Percentiles rank a stretch among this genome's conserved stretches.
Evolutionary conservation across 306 rosid genomes (phyloP).

Genomic region (Glycyrrhiza uralensis): DNA sequence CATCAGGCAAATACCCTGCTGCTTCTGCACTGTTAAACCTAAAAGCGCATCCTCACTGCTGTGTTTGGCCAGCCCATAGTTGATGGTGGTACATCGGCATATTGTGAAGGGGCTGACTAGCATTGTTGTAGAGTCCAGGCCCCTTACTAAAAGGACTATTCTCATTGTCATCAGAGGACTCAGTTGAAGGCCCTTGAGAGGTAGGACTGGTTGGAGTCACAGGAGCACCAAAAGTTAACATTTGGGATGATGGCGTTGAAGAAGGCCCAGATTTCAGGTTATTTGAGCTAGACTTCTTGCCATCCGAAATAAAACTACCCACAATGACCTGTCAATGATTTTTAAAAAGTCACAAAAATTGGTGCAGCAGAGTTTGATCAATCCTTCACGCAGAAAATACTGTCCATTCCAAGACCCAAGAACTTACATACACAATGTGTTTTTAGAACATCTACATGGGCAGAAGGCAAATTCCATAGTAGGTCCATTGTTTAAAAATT

Average conservation of each 20-base stretch:
- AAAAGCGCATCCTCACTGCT: conserved; percentile 46
- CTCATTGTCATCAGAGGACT: conserved; percentile 67
- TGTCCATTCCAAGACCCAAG: not conserved
- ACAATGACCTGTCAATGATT: conserved; percentile 56
- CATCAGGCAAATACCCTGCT: conserved; percentile 25
- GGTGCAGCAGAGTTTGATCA: not conserved
- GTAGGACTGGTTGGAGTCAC: conserved; percentile 50
- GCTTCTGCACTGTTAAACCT: conserved; percentile 28
- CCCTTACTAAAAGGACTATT: conserved; percentile 50
- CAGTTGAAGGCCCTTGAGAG: conserved; percentile 63
- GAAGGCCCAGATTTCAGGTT: conserved; percentile 46
- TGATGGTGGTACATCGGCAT: conserved; percentile 50
- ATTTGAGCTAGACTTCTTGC: conserved; percentile 48
- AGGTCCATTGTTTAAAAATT: not conserved
- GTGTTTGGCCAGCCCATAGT: conserved; percentile 62
- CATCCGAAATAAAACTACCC: conserved; percentile 63
- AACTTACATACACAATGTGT: not conserved
- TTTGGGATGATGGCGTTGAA: conserved; percentile 40
- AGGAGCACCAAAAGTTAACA: conserved; percentile 55
- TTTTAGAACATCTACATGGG: not conserved
- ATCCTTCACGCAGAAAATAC: not conserved
- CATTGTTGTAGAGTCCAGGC: conserved; percentile 45
- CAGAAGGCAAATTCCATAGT: not conserved
- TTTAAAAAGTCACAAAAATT: conserved; percentile 2
- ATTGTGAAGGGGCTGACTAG: conserved; percentile 46